Evolutionary conservation across 73 alveolate genomes (phyloP), one percentile per base, ranked within the genome.

Genomic region (Breviolum minutum): DNA sequence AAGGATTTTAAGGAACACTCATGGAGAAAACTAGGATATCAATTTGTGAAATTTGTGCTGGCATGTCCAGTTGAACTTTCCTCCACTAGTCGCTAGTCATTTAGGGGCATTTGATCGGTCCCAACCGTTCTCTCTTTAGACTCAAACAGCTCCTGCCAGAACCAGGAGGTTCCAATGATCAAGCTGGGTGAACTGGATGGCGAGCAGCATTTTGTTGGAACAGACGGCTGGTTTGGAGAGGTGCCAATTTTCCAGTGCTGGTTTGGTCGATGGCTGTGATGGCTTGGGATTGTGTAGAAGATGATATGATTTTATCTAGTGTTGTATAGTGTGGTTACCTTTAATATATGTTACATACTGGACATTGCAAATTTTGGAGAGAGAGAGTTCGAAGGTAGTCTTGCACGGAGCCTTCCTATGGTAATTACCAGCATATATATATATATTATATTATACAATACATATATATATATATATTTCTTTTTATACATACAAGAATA

Each of bases 151-250:
- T 26, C 32, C 27, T 11, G 27, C 13, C 83, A 26, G 10, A 66
- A 22, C 69, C 62, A 90, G 96, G 96, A 27, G 5, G 62, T 90
- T 20, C 96, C 96, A 4, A 63, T 71, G 68, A 63, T 93, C 60
- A 80, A 48, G 83, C 30, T 74, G 30, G 98, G 98, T 26, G 98
- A 93, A 54, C 74, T 93, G 63, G 98, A 93, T 62, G 63, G 92
- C 5, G 98, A 93, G 82, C 92, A 76, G 62, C 81, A 63, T 26
- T 77, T 76, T 73, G 98, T 93, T 11, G n/a, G 92, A 90, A 93
- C 92, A 61, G 98, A 93, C 24, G 98, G 98, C 83, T 93, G 90
- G 98, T 93, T 20, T 63, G 96, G 96, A 8, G 96, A 90, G 87
- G 92, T 68, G 16, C 63, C 27, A 1, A 13, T 10, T 10, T 8